Evolutionary conservation across 192 early-diverging fungal genomes (phyloP).

Genomic region (Umbelopsis isabellina): DNA sequence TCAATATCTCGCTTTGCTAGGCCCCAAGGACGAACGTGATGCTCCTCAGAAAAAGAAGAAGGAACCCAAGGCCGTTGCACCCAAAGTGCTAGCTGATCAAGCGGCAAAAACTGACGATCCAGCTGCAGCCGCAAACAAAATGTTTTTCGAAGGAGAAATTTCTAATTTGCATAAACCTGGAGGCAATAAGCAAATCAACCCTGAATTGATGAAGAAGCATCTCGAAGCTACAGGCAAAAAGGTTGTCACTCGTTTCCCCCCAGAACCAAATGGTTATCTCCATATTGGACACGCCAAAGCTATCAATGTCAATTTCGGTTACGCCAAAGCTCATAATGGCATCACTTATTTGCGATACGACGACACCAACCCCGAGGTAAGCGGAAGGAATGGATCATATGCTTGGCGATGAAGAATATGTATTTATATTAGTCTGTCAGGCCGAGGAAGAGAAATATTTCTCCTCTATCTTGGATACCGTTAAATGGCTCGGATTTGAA

Average conservation of each 20-base stretch:
- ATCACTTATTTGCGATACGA: slow-evolving; percentile 83
- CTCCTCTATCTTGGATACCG: slow-evolving; percentile 88
- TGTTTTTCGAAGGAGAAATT: slow-evolving; percentile 94
- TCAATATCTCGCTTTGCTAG: slow-evolving; percentile 82
- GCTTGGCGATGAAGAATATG: neutral
- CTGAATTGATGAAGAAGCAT: slow-evolving; percentile 87
- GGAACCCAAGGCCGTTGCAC: slow-evolving; percentile 56
- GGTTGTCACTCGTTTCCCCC: slow-evolving; percentile 98
- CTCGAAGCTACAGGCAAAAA: slow-evolving; percentile 86
- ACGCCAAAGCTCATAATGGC: slow-evolving; percentile 88
- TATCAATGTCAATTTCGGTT: slow-evolving; percentile 99
- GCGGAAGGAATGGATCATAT: neutral
- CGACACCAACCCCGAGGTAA: slow-evolving; percentile 62
- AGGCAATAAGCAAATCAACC: slow-evolving; percentile 95
- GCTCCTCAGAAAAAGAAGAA: slow-evolving; percentile 63
- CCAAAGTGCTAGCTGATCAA: slow-evolving; percentile 37
- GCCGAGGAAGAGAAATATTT: slow-evolving; percentile 98
- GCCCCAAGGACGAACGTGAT: slow-evolving; percentile 99
- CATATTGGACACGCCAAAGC: slow-evolving; percentile 99
- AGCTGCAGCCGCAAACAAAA: slow-evolving; percentile 54
- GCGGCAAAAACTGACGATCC: slow-evolving; percentile 35
- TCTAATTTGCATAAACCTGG: slow-evolving; percentile 92
- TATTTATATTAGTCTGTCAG: slow-evolving; percentile 32
- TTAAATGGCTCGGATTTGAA: slow-evolving; percentile 95
- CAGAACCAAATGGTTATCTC: slow-evolving; percentile 98